phyloP scores from a whole-genome alignment of 768 basidiomycete species.

The Boletus subparvulus region DNA sequence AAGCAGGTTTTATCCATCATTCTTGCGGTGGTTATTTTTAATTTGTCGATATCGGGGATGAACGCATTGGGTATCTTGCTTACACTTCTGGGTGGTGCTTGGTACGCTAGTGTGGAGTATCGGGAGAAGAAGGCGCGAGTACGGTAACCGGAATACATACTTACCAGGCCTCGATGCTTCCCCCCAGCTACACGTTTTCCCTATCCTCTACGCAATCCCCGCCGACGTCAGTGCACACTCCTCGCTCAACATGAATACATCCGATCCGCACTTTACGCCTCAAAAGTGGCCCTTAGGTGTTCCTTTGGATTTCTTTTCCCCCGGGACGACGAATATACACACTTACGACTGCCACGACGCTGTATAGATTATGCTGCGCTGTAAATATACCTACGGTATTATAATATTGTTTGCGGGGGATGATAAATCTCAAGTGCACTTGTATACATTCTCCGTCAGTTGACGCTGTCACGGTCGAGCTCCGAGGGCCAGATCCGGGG shows the following conservation, averaged over 20 bases:
- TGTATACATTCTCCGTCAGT: no score
- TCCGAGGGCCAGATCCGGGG: no score
- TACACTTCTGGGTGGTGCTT: conserved; percentile 84
- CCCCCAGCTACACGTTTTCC: neutral
- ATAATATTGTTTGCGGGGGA: neutral
- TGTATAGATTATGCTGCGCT: neutral
- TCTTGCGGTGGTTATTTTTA: conserved; percentile 79
- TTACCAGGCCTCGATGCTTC: neutral
- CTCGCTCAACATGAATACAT: neutral
- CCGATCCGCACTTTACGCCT: neutral
- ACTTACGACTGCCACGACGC: conserved; percentile 3
- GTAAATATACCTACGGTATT: neutral
- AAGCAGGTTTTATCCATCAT: conserved; percentile 93
- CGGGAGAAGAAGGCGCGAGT: conserved; percentile 40
- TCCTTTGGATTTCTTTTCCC: neutral
- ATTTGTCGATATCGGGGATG: conserved; percentile 72
- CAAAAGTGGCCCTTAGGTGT: neutral
- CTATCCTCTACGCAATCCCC: neutral
- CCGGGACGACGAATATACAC: neutral
- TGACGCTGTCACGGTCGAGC: no score
- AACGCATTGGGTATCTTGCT: conserved; percentile 84
- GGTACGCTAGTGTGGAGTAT: conserved; percentile 72
- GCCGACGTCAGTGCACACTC: neutral
- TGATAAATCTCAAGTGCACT: neutral
- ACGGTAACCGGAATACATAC: conserved; percentile 3